Conservation (phyloP, 768 basidiomycete species). For the Zangia roseola region DNA sequence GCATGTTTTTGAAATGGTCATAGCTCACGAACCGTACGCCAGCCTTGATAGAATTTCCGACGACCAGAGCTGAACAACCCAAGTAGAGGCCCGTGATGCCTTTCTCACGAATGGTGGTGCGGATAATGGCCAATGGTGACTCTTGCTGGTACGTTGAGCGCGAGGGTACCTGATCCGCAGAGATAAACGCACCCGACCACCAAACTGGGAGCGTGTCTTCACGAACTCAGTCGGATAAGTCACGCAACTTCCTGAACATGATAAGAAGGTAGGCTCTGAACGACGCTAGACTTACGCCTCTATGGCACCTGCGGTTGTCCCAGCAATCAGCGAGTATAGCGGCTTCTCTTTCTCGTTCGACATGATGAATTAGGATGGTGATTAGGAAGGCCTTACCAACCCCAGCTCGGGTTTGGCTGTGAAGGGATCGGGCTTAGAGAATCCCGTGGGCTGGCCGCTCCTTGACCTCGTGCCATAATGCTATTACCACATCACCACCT, state of each 20-base stretch:
- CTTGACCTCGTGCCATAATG: no score
- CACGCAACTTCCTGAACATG: constrained; percentile 57
- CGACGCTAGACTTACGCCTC: constrained; percentile 66
- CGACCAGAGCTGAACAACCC: constrained; percentile 83
- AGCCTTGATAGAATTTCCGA: constrained; percentile 92
- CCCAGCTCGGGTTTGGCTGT: no score
- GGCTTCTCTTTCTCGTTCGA: constrained; percentile 75
- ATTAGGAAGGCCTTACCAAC: no score
- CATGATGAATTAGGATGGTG: no score
- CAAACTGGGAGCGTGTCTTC: constrained; percentile 92
- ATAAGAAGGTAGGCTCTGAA: constrained; percentile 25
- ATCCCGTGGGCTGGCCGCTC: no score
- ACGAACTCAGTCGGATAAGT: constrained; percentile 92
- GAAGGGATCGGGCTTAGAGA: no score
- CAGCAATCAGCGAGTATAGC: constrained; percentile 83
- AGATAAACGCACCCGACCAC: constrained; percentile 55
- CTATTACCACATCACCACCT: no score
- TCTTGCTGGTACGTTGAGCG: constrained; percentile 45
- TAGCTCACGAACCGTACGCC: constrained; percentile 96
- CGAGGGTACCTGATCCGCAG: neutral
- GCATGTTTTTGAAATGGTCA: constrained; percentile 81
- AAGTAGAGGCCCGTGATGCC: constrained; percentile 88
- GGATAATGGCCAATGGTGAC: constrained; percentile 70
- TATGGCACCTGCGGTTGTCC: constrained; percentile 87
- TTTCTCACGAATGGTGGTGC: constrained; percentile 67